Percentiles rank a stretch among this genome's conserved stretches.
Evolutionary conservation across 768 basidiomycete species (phyloP).

Genomic region (Leucosporidium scottii): DNA sequence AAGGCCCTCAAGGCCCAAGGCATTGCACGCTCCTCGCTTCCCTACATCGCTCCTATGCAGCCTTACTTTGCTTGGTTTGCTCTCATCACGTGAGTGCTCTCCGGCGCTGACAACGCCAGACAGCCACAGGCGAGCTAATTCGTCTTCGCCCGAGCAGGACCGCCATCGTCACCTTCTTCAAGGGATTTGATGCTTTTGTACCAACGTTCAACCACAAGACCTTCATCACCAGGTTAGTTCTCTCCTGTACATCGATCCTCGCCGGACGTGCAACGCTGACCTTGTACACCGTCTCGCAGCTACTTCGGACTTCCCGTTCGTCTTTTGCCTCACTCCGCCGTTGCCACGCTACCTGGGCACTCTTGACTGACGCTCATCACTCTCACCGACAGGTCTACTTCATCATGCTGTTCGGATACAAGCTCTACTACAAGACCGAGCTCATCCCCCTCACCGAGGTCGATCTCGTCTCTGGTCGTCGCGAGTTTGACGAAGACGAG

Average conservation of each 20-base stretch:
- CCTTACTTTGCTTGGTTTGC: constrained; percentile 46
- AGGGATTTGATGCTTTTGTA: constrained; percentile 32
- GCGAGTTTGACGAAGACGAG: constrained; percentile 34
- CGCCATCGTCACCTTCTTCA: constrained; percentile 35
- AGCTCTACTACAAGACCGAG: constrained; percentile 31
- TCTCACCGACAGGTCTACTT: background rate
- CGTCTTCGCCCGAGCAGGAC: constrained; percentile 24
- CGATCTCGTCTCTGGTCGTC: constrained; percentile 33
- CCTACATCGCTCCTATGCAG: constrained; percentile 42
- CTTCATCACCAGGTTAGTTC: too few species aligned
- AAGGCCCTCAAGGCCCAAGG: constrained; percentile 38
- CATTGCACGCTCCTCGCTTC: constrained; percentile 48
- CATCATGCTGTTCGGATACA: constrained; percentile 9
- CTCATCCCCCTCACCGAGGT: constrained; percentile 27
- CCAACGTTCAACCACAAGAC: constrained; percentile 20
- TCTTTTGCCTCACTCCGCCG: constrained; percentile 38
- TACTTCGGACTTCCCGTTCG: too few species aligned
- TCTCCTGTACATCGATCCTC: too few species aligned
- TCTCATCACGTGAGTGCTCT: too few species aligned
- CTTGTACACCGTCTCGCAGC: too few species aligned
- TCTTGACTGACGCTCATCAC: constrained; percentile 35
- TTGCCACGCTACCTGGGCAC: constrained; percentile 10
- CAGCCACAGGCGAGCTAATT: too few species aligned
- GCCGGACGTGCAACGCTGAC: too few species aligned
- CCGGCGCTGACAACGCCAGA: too few species aligned